Base-by-base conservation (phyloP, 202 grass and related monocot species). In the Sporobolus alterniflorus region DNA sequence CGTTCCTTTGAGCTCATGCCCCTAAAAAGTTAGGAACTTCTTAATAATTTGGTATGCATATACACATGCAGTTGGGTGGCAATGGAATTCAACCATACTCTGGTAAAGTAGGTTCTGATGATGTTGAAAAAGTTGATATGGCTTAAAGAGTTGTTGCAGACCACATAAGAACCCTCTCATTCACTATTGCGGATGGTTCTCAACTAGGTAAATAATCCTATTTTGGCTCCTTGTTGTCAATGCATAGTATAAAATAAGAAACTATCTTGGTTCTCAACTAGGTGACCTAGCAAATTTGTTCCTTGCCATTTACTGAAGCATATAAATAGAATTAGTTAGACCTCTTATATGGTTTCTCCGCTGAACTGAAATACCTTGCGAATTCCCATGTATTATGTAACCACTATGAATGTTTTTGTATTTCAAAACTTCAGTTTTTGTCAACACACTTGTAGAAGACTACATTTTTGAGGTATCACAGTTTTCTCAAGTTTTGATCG, bases 131-230 rank as follows among this genome's bases (percentile, higher is more conserved):
- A 90, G 73, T 92, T 86, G 96, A 99, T 83, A 99, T 99, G 96
- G 96, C 96, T 39, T 99, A 99, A 51, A 92, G 96, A 82, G 96
- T 99, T 74, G 84, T 99, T 55, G 96, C 96, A 46, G 96, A 99
- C 85, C 96, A 99, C 74, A 99, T 96, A 82, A 93, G 96, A 71
- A 99, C 91, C 20, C 91, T 99, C 69, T 94, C 85, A 24, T 82
- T 99, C 61, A 93, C 96, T 74, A 96, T 99, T 44, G 91, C 96
- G 76, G 96, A 99, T 85, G 96, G 93, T 74, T 99, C 96, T 77
- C 89, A 90, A 71, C 93, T 93, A 77, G 89, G 91, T 92, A 61
- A 81, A 71, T 18, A 50, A 34, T 25, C 42, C 52, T 73, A 36
- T 75, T 74, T 77, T 74, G 11, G 21, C 28, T 32, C 60, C 32